These are phyloP conservation scores for Eucalyptus cloeziana DNA, from an alignment of 345 rosid genomes.

Conservation along the genomic window DNA sequence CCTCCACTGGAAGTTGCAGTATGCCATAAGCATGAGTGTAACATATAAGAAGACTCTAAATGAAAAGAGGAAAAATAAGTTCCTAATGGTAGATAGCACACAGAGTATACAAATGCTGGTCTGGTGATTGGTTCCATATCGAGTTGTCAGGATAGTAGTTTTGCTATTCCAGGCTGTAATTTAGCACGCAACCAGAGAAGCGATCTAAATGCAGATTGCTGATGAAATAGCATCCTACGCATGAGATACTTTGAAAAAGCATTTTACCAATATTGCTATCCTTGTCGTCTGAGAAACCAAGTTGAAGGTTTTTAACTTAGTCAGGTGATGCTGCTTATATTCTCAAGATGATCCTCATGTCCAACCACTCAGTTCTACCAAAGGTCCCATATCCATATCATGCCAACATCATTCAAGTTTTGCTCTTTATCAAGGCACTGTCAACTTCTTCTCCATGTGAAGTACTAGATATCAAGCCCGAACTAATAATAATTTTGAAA, in stretches of 20 bases:
- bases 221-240: neutral
- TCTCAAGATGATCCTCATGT: neutral
- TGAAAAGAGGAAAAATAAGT: neutral
- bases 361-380: neutral
- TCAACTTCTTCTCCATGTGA: neutral
- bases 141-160: neutral
- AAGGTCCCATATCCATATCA: neutral
- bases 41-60: neutral
- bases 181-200: neutral
- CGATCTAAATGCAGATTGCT: neutral
- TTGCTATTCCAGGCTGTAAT: neutral
- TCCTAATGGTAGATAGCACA: neutral
- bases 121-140: neutral
- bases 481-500: neutral
- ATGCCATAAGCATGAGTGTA: neutral
- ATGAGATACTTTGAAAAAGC: neutral
- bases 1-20: neutral
- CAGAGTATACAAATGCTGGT: neutral
- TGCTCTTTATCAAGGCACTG: neutral
- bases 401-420: neutral
- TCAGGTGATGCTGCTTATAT: neutral
- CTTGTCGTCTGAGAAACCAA: neutral
- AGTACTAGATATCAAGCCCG: neutral
- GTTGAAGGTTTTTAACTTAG: neutral
- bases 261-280: neutral